A percentile compares a stretch with the other conserved stretches of the same genome.
Conservation (phyloP, 2,329 filamentous ascomycete genomes). For the Colletotrichum musae region DNA sequence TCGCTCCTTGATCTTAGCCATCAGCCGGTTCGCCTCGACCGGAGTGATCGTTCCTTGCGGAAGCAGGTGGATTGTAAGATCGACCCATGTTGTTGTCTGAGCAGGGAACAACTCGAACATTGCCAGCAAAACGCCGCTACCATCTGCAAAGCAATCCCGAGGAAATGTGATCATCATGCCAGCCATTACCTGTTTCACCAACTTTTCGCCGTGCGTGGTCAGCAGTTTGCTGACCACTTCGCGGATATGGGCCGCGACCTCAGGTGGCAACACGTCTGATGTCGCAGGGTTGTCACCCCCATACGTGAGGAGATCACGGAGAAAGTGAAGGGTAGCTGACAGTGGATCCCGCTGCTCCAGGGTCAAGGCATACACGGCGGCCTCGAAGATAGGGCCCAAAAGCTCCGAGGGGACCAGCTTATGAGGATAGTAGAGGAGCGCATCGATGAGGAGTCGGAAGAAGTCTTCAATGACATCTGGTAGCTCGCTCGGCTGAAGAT, state of each 20-base stretch:
- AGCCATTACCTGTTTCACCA: conserved; percentile 91
- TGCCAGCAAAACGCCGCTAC: conserved; percentile 90
- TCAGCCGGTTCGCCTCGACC: conserved; percentile 84
- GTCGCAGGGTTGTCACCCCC: conserved; percentile 81
- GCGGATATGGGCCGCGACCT: conserved; percentile 79
- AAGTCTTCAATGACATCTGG: conserved; percentile 95
- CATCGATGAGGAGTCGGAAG: conserved; percentile 92
- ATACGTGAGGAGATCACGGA: conserved; percentile 92
- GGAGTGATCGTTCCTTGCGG: conserved; percentile 86
- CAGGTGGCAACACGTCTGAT: conserved; percentile 68
- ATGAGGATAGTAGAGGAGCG: conserved; percentile 91
- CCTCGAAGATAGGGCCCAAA: conserved; percentile 86
- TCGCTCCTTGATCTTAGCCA: conserved; percentile 85
- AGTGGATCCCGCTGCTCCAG: conserved; percentile 94
- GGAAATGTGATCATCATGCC: conserved; percentile 99
- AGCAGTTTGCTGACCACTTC: conserved; percentile 81
- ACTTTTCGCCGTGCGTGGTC: conserved; percentile 77
- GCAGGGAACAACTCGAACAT: conserved; percentile 89
- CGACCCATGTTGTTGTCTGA: conserved; percentile 86
- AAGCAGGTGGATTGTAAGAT: conserved; percentile 85
- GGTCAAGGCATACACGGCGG: conserved; percentile 87
- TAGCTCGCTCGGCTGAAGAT: conserved; percentile 80
- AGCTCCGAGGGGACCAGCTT: conserved; percentile 85
- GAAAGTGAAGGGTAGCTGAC: conserved; percentile 91
- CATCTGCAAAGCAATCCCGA: conserved; percentile 93